These are phyloP conservation scores for Trichoderma guizhouense DNA, from an alignment of 2,329 filamentous ascomycete species.

Conservation along the genomic window DNA sequence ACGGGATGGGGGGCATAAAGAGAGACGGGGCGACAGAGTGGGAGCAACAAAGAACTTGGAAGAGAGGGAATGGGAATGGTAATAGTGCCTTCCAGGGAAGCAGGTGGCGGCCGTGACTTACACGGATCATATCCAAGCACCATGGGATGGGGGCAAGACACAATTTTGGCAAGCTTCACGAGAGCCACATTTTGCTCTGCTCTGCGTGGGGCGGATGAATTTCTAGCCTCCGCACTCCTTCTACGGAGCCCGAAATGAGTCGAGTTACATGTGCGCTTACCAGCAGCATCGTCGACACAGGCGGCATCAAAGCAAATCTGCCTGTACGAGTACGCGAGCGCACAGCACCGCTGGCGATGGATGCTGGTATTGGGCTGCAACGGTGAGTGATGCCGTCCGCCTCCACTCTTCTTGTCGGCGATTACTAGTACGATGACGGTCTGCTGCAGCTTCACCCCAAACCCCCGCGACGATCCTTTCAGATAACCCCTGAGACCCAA, in stretches of 20 bases:
- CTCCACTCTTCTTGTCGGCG: conserved; percentile 4
- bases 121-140: background rate
- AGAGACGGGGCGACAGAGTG: background rate
- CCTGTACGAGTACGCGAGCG: background rate
- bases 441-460: conserved; percentile 13
- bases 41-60: background rate
- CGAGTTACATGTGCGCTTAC: conserved; percentile 7
- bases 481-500: conserved; percentile 11
- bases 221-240: conserved; percentile 4
- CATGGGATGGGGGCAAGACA: background rate
- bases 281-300: background rate
- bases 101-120: background rate
- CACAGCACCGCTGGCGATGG: background rate
- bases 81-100: background rate
- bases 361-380: conserved; percentile 6
- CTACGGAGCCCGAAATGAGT: background rate
- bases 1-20: background rate
- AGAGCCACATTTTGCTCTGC: background rate
- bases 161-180: background rate
- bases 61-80: background rate
- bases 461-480: conserved; percentile 14
- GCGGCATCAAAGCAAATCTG: background rate
- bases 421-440: conserved; percentile 5
- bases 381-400: conserved; percentile 1
- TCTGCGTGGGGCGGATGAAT: conserved; percentile 6